Base-by-base conservation (phyloP, 345 rosid species). In the Camelina sativa region DNA sequence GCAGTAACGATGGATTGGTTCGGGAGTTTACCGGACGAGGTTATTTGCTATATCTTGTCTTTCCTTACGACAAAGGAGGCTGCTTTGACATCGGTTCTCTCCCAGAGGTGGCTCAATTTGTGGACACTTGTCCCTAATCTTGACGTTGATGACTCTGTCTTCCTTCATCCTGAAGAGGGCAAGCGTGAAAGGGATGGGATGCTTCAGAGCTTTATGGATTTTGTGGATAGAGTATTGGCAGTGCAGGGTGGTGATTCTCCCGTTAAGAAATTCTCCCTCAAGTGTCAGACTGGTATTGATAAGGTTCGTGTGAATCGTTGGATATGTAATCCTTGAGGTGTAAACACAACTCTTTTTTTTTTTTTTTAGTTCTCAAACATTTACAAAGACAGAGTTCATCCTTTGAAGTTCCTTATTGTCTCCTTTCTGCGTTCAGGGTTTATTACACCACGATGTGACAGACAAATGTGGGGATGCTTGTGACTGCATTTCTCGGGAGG, bases 171-270 rank as follows among this genome's bases (percentile, higher is more conserved):
- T 2, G 67, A 63, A 63, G 38, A 63, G 22, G 53, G 67, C 25
- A 63, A 63, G 4, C 38, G 52, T 3, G 53, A 44, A 25, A 38
- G 16, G 17, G 32, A 44, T 0, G 69, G 28, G 11, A 17, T 65
- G 12, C 6, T 28, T 1, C 44, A 32, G 44, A 32, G 69, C 25
- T 65, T 65, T 3, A 48, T 48, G 44, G 43, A 25, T 63, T 63
- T 63, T n/a, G 53, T 63, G 13, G 67, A 63, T 15, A 63, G 53
- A 2, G 38, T 63, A 2, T 43, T 63, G 53, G 54, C 22, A 1
- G 5, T 63, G 67, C 67, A 63, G 5, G n/a, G n/a, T n/a, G 67
- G 38, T 7, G 38, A 63, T 43, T 44, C 54, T 63, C 67, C 17
- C 22, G 46, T 44, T 0, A 12, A 44, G 54, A 63, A 44, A 9